Base-by-base conservation (phyloP, 2,329 filamentous ascomycete species). In the Sarocladium brachiariae region DNA sequence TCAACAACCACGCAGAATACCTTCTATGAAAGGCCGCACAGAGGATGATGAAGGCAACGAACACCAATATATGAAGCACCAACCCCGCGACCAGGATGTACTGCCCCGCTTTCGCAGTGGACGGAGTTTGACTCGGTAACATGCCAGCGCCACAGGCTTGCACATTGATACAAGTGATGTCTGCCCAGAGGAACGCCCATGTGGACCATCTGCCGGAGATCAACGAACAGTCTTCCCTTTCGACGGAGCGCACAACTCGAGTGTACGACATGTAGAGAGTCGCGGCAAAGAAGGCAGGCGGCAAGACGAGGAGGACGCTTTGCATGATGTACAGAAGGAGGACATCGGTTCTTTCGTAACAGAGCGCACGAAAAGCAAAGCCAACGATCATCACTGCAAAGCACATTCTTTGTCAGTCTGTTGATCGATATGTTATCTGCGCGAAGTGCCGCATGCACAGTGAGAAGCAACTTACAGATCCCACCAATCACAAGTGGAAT, bases 321-420 rank as follows among this genome's bases (percentile, higher is more conserved):
- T 27, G 37, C 7, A 21, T 31, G 39, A 52, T 23, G 48, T 23
- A 35, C 11, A 11, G 25, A 11, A 23, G 3, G 6, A 48, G 68
- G 38, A 50, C 34, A 5, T 21, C 45, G 10, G 45, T 48, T 8
- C 72, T 56, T 2, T 55, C 34, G 2, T 62, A 58, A 0, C 72
- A 73, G 21, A 74, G 55, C 3, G 70, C 59, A 50, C 76, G 72
- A 11, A 69, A 72, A 33, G 73, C 59, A 57, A 23, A 18, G 38
- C 27, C 14, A 3, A 30, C 34, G 2, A 27, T 13, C 35, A 23
- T 30, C n/a, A 21, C 38, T 16, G 14, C 30, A 14, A 10, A 24
- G n/a, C 19, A 6, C 7, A 9, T 41, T 21, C 8, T n/a, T 37
- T 18, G 16, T 9, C 6, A 37, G 34, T 24, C 14, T 41, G 21